These are phyloP conservation scores for Polygonum maritimum DNA, from an alignment of 148 eudicot genomes.

Conservation along the genomic window DNA sequence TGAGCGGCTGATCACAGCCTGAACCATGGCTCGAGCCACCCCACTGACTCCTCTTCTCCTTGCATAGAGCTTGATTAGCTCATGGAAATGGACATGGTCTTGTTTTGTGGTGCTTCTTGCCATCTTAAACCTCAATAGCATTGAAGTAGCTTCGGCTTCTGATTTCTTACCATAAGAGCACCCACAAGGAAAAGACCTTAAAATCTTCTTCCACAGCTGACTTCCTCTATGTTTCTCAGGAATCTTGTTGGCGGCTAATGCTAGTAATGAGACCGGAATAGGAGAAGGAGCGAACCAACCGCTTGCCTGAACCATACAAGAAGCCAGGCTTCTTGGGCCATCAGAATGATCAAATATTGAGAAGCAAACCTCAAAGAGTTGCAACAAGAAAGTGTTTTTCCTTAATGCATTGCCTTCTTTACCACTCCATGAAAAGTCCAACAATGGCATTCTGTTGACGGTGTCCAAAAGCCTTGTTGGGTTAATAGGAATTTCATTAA, in stretches of 20 bases:
- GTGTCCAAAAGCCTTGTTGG: slow-evolving; percentile 89
- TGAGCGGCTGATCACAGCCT: slow-evolving; percentile 51
- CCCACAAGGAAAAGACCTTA: slow-evolving; percentile 66
- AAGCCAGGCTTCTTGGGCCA: slow-evolving; percentile 76
- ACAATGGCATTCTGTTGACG: slow-evolving; percentile 70
- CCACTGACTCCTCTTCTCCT: slow-evolving; percentile 63
- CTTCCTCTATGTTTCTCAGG: slow-evolving; percentile 55
- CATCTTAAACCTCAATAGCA: slow-evolving; percentile 72
- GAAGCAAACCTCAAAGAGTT: slow-evolving; percentile 90
- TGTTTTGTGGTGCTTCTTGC: slow-evolving; percentile 66
- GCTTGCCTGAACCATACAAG: slow-evolving; percentile 85
- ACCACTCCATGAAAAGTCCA: slow-evolving; percentile 54
- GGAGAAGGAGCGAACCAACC: slow-evolving; percentile 93
- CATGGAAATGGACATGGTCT: slow-evolving; percentile 53
- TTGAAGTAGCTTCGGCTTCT: slow-evolving; percentile 74
- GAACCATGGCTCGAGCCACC: slow-evolving; percentile 67
- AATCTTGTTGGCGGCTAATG: slow-evolving; percentile 69
- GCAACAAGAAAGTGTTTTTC: slow-evolving; percentile 66
- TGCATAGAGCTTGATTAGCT: slow-evolving; percentile 63
- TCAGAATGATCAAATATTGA: slow-evolving; percentile 96
- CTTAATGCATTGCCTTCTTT: slow-evolving; percentile 50
- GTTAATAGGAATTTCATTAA: slow-evolving; percentile 84
- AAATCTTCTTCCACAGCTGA: slow-evolving; percentile 50
- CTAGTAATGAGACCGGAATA: slow-evolving; percentile 57
- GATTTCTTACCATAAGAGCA: slow-evolving; percentile 45